phyloP scores from a whole-genome alignment of 2,329 filamentous ascomycete genomes.

The Pyrenophora teres region DNA sequence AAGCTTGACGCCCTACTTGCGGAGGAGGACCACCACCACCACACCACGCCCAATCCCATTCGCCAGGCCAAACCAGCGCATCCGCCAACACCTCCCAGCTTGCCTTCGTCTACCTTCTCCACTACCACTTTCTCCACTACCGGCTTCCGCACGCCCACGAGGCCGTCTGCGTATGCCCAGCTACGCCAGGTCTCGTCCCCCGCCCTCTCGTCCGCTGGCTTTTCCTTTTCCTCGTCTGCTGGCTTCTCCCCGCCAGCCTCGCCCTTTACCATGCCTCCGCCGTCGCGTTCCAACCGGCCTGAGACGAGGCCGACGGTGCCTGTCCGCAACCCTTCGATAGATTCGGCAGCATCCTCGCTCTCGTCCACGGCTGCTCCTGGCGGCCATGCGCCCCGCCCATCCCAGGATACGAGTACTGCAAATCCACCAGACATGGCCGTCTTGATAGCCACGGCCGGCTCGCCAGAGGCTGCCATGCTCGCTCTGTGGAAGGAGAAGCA shows the following conservation, averaged over 20 bases:
- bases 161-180: conserved; percentile 39
- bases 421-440: conserved; percentile 75
- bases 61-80: conserved; percentile 20
- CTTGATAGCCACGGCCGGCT: conserved; percentile 83
- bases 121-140: conserved; percentile 5
- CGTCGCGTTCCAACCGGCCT: conserved; percentile 43
- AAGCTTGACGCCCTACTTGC: conserved; percentile 48
- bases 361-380: conserved; percentile 55
- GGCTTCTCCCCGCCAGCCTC: conserved; percentile 43
- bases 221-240: conserved; percentile 32
- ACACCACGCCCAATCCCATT: conserved; percentile 12
- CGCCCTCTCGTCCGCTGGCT: conserved; percentile 34
- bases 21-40: conserved; percentile 34
- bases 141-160: conserved; percentile 24
- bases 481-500: conserved; percentile 91
- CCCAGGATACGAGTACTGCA: conserved; percentile 58
- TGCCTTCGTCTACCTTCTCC: no score
- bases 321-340: conserved; percentile 83
- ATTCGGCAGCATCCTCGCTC: conserved; percentile 79
- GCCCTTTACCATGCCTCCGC: conserved; percentile 44
- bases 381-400: conserved; percentile 61
- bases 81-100: conserved; percentile 12
- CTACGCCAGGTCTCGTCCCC: conserved; percentile 45
- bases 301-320: conserved; percentile 37
- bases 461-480: conserved; percentile 84